Conservation (phyloP, 371 early-diverging fungal genomes). For the Choanephora cucurbitarum region DNA sequence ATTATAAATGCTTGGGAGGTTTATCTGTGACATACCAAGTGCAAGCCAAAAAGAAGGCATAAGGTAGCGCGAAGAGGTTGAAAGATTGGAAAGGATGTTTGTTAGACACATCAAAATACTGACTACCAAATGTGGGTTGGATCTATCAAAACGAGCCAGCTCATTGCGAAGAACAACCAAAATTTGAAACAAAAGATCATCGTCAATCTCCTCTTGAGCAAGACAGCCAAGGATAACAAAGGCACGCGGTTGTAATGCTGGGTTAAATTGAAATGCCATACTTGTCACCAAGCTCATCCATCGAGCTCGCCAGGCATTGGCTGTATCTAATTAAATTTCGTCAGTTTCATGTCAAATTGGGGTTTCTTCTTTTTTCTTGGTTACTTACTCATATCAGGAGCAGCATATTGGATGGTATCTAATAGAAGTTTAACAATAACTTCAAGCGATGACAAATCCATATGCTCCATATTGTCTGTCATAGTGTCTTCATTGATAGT, state of each 20-base stretch:
- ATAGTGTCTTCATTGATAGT: constrained; percentile 60
- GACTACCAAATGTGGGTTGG: constrained; percentile 70
- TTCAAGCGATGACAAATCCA: constrained; percentile 74
- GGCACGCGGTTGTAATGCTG: constrained; percentile 89
- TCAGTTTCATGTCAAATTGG: not conserved
- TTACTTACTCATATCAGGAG: constrained; percentile 62
- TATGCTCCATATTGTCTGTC: constrained; percentile 60
- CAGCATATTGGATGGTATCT: constrained; percentile 74
- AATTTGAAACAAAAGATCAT: constrained; percentile 85
- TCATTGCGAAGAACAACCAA: constrained; percentile 83
- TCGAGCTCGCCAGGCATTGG: constrained; percentile 81
- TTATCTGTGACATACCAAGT: constrained; percentile 80
- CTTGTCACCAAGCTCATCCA: constrained; percentile 90
- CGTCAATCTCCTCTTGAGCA: constrained; percentile 82
- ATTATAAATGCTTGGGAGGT: constrained; percentile 71
- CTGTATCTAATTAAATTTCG: constrained; percentile 45
- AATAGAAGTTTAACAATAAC: constrained; percentile 73
- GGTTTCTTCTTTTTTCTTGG: too few relatives aligned
- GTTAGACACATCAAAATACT: constrained; percentile 85
- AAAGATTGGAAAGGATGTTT: constrained; percentile 77
- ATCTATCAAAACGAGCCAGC: constrained; percentile 74
- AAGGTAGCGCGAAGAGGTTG: constrained; percentile 72
- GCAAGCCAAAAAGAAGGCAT: constrained; percentile 90
- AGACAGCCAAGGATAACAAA: constrained; percentile 89
- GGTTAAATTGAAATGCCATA: constrained; percentile 90